Evolutionary conservation across 2,329 filamentous ascomycete genomes (phyloP).

Genomic region (Paecilomyces niveus): DNA sequence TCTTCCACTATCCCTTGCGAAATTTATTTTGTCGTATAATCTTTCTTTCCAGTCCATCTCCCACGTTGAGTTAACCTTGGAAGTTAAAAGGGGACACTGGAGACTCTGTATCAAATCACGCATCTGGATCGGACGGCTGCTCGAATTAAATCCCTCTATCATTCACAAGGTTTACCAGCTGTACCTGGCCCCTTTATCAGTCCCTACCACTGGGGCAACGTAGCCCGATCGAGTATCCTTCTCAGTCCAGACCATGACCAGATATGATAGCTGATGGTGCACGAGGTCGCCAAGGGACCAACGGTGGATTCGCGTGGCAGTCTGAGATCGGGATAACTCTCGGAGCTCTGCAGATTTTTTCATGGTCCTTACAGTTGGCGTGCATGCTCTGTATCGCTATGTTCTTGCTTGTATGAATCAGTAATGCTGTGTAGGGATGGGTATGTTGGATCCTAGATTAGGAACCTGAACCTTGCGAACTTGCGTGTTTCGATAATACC

Average conservation of each 20-base stretch:
- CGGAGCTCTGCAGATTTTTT: background rate
- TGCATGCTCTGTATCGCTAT: background rate
- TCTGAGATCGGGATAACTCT: background rate
- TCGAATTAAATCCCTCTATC: background rate
- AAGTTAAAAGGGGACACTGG: background rate
- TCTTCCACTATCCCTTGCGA: background rate
- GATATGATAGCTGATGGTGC: slow-evolving; percentile 1
- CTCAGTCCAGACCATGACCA: background rate
- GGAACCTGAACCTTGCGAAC: background rate
- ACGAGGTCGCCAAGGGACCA: background rate
- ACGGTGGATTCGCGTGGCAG: background rate
- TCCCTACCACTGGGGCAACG: background rate
- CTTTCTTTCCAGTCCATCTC: background rate
- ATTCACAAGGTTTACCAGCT: background rate
- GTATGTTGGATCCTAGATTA: background rate
- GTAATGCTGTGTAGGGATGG: background rate
- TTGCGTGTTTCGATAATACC: too few species aligned
- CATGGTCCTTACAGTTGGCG: background rate
- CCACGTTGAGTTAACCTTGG: background rate
- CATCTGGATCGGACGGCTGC: background rate
- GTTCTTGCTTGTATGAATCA: background rate
- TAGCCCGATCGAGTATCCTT: background rate
- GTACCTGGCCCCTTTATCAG: background rate
- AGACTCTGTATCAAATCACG: background rate
- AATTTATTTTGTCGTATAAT: background rate